phyloP scores from a whole-genome alignment of 176 grass and related monocot genomes.

The Carex cristatella region DNA sequence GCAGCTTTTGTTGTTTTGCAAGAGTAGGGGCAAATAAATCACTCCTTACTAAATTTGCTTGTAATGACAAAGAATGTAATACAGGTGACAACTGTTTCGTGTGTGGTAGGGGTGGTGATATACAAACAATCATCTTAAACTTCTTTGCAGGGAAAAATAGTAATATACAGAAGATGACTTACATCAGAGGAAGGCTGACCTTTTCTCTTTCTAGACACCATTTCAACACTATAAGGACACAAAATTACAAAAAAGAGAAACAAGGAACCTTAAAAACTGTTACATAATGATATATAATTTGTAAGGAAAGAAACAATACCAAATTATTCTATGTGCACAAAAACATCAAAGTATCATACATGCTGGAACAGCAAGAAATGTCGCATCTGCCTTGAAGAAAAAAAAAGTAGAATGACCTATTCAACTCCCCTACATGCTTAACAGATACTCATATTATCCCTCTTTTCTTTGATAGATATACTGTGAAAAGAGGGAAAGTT shows the following conservation, averaged over 20 bases:
- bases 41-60: not conserved
- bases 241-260: conserved; percentile 9
- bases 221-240: conserved; percentile 12
- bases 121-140: not conserved
- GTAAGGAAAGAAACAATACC: not conserved
- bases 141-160: not conserved
- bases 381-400: not conserved
- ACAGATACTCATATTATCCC: not conserved
- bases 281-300: not conserved
- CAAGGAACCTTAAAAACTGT: not conserved
- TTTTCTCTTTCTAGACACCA: conserved; percentile 17
- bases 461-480: not conserved
- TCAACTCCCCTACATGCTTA: not conserved
- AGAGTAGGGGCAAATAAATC: not conserved
- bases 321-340: not conserved
- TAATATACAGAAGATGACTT: not conserved
- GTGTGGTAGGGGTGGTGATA: not conserved
- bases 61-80: not conserved
- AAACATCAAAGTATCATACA: no score
- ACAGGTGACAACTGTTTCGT: not conserved
- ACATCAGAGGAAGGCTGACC: not conserved
- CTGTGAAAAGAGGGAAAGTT: not conserved
- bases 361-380: not conserved
- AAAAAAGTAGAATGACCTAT: not conserved
- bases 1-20: not conserved